Conservation (phyloP, 148 eudicot genomes). For the Mesembryanthemum crystallinum region DNA sequence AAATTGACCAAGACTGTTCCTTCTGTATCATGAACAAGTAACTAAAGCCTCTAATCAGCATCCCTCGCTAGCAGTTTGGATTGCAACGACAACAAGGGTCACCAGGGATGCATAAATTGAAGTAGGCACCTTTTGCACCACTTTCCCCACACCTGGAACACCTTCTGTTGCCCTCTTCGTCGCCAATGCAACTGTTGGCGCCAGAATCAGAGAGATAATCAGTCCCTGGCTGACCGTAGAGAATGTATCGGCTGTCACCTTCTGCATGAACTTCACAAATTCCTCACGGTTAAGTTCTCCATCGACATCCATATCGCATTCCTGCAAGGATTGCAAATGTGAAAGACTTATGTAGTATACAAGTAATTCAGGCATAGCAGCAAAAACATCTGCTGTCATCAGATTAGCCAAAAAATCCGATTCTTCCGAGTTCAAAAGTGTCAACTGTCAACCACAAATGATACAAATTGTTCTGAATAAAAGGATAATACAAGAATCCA, state of each 20-base stretch:
- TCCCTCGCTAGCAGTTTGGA: constrained; percentile 46
- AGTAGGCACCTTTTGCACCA: constrained; percentile 82
- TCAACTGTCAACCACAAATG: too few relatives aligned
- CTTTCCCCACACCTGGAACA: constrained; percentile 71
- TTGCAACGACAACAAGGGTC: constrained; percentile 54
- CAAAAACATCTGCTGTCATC: too few relatives aligned
- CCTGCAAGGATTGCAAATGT: constrained; percentile 34
- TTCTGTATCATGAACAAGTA: too few relatives aligned
- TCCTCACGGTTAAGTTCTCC: constrained; percentile 73
- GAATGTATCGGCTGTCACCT: constrained; percentile 55
- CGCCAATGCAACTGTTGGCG: constrained; percentile 75
- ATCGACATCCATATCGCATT: constrained; percentile 62
- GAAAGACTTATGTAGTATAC: not conserved
- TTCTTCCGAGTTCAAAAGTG: too few relatives aligned
- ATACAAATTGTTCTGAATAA: too few relatives aligned
- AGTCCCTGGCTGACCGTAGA: constrained; percentile 67
- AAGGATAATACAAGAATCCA: too few relatives aligned
- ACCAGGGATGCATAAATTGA: constrained; percentile 76
- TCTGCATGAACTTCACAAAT: constrained; percentile 55
- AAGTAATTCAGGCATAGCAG: not conserved
- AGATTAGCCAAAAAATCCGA: too few relatives aligned
- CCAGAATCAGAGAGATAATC: constrained; percentile 65
- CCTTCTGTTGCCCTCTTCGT: constrained; percentile 84
- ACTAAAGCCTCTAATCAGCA: not conserved
- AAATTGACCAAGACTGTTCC: too few relatives aligned